Conservation (phyloP, 345 rosid genomes). For the Brassica carinata region DNA sequence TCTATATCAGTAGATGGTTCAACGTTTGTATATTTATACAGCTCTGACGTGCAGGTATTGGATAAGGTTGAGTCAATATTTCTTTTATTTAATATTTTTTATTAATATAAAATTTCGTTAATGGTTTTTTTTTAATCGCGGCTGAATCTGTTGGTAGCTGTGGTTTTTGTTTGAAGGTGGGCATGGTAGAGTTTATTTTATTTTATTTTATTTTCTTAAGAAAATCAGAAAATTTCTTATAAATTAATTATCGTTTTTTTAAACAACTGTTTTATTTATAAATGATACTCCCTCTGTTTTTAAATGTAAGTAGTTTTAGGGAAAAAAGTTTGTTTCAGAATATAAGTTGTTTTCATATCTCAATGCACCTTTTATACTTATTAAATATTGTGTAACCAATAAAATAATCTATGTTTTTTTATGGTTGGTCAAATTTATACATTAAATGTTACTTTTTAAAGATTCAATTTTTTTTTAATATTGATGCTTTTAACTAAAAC, state of each 20-base stretch:
- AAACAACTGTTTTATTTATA: too few species aligned
- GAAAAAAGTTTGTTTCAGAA: too few species aligned
- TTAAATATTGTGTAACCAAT: too few species aligned
- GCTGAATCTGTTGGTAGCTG: conserved; percentile 27
- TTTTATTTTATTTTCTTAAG: background rate
- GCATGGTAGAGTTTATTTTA: conserved; percentile 23
- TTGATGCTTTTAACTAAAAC: too few species aligned
- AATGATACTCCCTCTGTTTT: too few species aligned
- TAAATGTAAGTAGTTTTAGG: too few species aligned
- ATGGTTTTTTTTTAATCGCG: conserved; percentile 14
- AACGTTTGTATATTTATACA: conserved; percentile 28
- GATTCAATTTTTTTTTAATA: too few species aligned
- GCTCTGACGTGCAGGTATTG: conserved; percentile 11
- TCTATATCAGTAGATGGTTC: background rate
- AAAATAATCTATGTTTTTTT: too few species aligned
- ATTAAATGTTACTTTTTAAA: too few species aligned
- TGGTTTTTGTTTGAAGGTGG: conserved; percentile 31
- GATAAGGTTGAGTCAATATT: conserved; percentile 32
- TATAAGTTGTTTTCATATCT: too few species aligned
- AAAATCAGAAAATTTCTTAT: background rate
- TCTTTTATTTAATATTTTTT: background rate
- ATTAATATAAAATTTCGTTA: background rate
- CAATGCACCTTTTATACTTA: too few species aligned
- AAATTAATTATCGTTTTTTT: background rate
- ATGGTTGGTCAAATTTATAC: too few species aligned